Percentiles rank a stretch among this genome's conserved stretches.
These are phyloP conservation scores for Trichophyton simii DNA, from an alignment of 2,329 filamentous ascomycete genomes.

Conservation along the genomic window DNA sequence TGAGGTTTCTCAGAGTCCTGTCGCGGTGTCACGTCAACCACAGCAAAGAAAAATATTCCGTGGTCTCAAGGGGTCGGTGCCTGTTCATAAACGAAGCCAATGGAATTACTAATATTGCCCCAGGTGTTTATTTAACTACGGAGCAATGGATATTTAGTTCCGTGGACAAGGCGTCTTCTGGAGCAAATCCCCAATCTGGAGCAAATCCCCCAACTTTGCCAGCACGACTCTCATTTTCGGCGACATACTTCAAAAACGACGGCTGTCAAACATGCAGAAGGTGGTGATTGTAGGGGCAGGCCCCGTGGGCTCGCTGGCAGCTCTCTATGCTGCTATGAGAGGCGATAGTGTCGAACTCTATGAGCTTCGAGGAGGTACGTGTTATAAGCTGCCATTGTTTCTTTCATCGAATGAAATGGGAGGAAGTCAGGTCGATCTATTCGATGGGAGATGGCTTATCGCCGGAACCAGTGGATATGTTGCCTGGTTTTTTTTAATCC, in stretches of 20 bases:
- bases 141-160: neutral
- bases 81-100: neutral
- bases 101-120: neutral
- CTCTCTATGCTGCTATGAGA: constrained; percentile 78
- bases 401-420: neutral
- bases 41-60: neutral
- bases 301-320: constrained; percentile 82
- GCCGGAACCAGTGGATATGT: neutral
- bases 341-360: constrained; percentile 89
- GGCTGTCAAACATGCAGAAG: constrained; percentile 41
- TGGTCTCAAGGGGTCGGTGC: neutral
- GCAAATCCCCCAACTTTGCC: neutral
- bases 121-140: neutral
- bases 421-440: too few relatives aligned
- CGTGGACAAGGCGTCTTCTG: neutral
- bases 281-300: constrained; percentile 81
- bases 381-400: neutral
- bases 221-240: neutral
- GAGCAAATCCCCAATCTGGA: neutral
- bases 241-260: neutral
- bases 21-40: neutral
- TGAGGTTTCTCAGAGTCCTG: too few relatives aligned
- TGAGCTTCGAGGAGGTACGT: constrained; percentile 76
- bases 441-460: too few relatives aligned
- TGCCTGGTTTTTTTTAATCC: neutral